Evolutionary conservation across 129 eudicot species (phyloP).

Genomic region (Heracleum sosnowskyi): DNA sequence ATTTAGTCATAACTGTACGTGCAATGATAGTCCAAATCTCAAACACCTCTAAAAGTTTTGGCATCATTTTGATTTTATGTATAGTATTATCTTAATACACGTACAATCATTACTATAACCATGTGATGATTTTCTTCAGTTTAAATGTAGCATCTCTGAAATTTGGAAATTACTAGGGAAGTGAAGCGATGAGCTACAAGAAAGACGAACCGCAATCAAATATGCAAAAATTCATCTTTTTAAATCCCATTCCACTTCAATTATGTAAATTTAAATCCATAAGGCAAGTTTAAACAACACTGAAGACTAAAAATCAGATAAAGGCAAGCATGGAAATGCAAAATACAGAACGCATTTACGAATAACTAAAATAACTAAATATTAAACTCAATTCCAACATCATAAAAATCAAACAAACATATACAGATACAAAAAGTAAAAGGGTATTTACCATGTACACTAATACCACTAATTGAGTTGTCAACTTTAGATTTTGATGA

Average conservation of each 20-base stretch:
- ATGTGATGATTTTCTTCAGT: neutral
- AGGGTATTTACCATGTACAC: constrained; percentile 9
- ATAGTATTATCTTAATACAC: neutral
- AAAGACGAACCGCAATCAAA: neutral
- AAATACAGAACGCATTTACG: neutral
- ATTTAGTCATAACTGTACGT: neutral
- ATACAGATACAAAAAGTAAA: neutral
- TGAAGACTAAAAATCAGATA: neutral
- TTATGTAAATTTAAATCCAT: neutral
- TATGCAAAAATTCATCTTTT: neutral
- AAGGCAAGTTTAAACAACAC: neutral
- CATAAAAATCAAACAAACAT: neutral
- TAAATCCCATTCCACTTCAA: neutral
- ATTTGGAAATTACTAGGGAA: neutral
- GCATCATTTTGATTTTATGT: neutral
- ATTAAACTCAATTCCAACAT: neutral
- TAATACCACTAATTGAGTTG: constrained; percentile 75
- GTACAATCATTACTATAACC: neutral
- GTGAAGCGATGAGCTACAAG: neutral
- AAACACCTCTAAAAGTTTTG: neutral
- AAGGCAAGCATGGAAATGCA: neutral
- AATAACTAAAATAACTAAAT: neutral
- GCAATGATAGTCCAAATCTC: neutral
- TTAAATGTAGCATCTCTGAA: neutral
- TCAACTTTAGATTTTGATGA: constrained; percentile 98